Evolutionary conservation across 139 green algal genomes (phyloP).

Genomic region (Diplosphaera chodatii): DNA sequence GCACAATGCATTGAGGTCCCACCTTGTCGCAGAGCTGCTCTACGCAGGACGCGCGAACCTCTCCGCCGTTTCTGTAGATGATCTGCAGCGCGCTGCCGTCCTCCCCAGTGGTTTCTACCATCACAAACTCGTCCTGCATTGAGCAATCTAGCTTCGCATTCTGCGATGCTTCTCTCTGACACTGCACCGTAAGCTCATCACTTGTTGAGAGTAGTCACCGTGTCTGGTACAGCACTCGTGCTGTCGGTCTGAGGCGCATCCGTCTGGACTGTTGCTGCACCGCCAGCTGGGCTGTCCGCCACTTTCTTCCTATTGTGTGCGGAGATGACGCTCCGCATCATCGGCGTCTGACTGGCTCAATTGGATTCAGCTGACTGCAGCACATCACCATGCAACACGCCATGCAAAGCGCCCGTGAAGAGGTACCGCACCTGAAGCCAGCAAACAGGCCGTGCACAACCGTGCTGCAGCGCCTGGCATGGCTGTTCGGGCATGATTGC

Average conservation of each 20-base stretch:
- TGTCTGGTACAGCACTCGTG: not conserved
- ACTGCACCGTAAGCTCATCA: too few species aligned
- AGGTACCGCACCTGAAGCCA: not conserved
- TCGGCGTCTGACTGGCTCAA: too few species aligned
- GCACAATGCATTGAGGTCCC: too few species aligned
- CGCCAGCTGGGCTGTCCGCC: not conserved
- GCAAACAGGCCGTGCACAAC: not conserved
- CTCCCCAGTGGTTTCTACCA: slow-evolving; percentile 16
- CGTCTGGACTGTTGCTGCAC: not conserved
- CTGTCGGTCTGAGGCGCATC: not conserved
- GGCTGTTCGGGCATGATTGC: too few species aligned
- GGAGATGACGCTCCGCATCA: too few species aligned
- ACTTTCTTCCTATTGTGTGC: not conserved
- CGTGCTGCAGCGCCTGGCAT: not conserved
- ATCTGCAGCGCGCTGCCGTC: slow-evolving; percentile 62
- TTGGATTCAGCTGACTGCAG: too few species aligned
- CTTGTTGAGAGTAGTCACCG: too few species aligned
- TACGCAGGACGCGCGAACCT: slow-evolving; percentile 68
- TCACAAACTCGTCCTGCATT: slow-evolving; percentile 32
- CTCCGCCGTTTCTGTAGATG: slow-evolving; percentile 66
- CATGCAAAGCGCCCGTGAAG: too few species aligned
- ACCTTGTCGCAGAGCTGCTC: slow-evolving; percentile 84
- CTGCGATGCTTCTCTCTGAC: not conserved
- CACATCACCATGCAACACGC: too few species aligned
- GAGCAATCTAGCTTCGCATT: too few species aligned